A percentile compares a stretch with the other conserved stretches of the same genome.
These are phyloP conservation scores for Starmera quercuum DNA, from an alignment of 805 yeast genomes.

Conservation along the genomic window DNA sequence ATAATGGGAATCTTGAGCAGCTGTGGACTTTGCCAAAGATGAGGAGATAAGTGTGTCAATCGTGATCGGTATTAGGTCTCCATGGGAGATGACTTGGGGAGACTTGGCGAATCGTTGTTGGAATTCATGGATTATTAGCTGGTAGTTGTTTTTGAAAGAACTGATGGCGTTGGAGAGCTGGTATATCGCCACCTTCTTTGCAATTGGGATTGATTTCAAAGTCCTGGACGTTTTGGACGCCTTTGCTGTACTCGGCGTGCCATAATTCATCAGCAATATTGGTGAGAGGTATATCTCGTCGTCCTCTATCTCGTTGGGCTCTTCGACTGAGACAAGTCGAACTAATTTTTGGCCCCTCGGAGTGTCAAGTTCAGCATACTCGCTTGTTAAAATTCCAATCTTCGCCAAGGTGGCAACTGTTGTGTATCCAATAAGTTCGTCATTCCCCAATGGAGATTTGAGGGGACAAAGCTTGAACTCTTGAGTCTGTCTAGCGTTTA, in stretches of 20 bases:
- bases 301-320: slow-evolving; percentile 42
- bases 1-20: slow-evolving; percentile 23
- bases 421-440: neutral
- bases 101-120: slow-evolving; percentile 52
- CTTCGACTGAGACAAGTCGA: slow-evolving; percentile 50
- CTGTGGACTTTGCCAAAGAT: slow-evolving; percentile 29
- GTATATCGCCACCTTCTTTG: slow-evolving; percentile 57
- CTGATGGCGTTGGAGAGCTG: slow-evolving; percentile 65
- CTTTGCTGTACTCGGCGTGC: slow-evolving; percentile 21
- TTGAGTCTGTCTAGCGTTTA: slow-evolving; percentile 27
- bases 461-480: neutral
- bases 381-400: slow-evolving; percentile 66
- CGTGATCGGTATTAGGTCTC: slow-evolving; percentile 70
- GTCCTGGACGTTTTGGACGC: slow-evolving; percentile 13
- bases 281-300: slow-evolving; percentile 56
- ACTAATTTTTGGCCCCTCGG: slow-evolving; percentile 5
- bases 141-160: slow-evolving; percentile 55
- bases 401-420: slow-evolving; percentile 34
- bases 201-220: slow-evolving; percentile 31
- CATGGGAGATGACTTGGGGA: slow-evolving; percentile 50
- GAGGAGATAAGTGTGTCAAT: slow-evolving; percentile 63
- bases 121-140: slow-evolving; percentile 51
- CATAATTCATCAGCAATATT: slow-evolving; percentile 42
- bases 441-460: neutral
- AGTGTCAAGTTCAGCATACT: slow-evolving; percentile 34